These are phyloP conservation scores for Hypoxylon lienhwacheense DNA, from an alignment of 495 filamentous ascomycete genomes.

Conservation along the genomic window DNA sequence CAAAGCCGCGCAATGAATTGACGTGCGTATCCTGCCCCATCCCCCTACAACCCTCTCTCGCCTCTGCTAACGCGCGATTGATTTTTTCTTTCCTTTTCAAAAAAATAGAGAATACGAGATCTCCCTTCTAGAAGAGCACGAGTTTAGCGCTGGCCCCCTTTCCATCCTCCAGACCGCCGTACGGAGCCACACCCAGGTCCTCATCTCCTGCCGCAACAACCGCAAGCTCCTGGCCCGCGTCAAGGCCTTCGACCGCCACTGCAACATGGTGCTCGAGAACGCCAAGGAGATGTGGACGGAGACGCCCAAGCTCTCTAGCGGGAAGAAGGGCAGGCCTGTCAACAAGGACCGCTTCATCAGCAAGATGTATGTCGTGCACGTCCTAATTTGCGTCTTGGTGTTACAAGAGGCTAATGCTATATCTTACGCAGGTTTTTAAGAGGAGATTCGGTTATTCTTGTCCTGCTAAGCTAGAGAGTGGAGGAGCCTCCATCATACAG, in stretches of 20 bases:
- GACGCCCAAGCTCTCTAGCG: conserved; percentile 71
- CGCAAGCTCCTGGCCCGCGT: conserved; percentile 71
- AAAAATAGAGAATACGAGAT: conserved; percentile 84
- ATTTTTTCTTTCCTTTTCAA: no score
- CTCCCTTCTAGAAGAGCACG: conserved; percentile 82
- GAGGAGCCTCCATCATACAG: not conserved
- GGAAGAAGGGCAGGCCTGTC: conserved; percentile 84
- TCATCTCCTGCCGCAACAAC: conserved; percentile 88
- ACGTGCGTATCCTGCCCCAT: conserved; percentile 60
- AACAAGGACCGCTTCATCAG: conserved; percentile 99
- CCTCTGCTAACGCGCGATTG: conserved; percentile 16
- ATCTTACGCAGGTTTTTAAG: conserved; percentile 72
- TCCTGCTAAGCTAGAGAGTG: conserved; percentile 71
- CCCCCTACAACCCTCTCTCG: not conserved
- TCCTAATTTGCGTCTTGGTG: not conserved
- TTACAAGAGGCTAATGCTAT: conserved; percentile 7
- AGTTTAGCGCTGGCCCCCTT: conserved; percentile 80
- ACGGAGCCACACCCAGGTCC: conserved; percentile 78
- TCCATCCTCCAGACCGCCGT: conserved; percentile 95
- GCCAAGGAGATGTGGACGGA: conserved; percentile 99
- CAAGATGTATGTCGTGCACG: conserved; percentile 74
- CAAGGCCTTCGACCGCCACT: conserved; percentile 56
- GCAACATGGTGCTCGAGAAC: conserved; percentile 96
- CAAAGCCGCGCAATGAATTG: conserved; percentile 77
- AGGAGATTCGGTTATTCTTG: conserved; percentile 91